Evolutionary conservation across 2,329 filamentous ascomycete species (phyloP), one percentile per base, ranked within the genome.

Genomic region (Colletotrichum caudatum): DNA sequence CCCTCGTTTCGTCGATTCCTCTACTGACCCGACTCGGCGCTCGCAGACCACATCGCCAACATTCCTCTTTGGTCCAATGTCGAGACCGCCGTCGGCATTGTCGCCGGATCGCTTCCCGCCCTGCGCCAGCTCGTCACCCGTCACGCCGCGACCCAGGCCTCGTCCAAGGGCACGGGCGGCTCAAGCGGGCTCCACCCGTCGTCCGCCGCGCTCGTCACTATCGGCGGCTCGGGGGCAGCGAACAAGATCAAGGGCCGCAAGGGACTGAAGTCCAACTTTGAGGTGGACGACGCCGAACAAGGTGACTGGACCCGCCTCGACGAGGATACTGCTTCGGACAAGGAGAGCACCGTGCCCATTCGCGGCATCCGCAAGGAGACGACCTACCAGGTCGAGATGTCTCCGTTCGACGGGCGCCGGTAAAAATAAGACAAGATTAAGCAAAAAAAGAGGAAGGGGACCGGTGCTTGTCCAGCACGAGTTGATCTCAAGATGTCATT

Each of bases 11-110:
- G 5, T 37, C 12, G 29, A 39, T 29, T 4, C 29, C n/a, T 1
- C 18, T 1, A 3, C 62, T 69, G 29, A 69, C 8, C 35, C 29
- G 1, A 14, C 16, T 41, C 44, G 3, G 7, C 5, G 11, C 11
- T n/a, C 37, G n/a, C 48, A 77, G 77, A 71, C 60, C 75, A 76
- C 48, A 69, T 75, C 46, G 73, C 54, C 41, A 73, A 70, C 23
- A 66, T 74, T 11, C 53, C 70, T 7, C 74, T 75, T 23, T 75
- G 72, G 58, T 75, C 74, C 39, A 74, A 74, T 26, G 51, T 75
- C 56, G 74, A 75, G 59, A 75, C 74, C 9, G 74, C 69, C 51
- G 61, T 75, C 16, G 74, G 74, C 20, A 62, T 72, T 12, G 62
- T 75, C 54, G 74, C 74, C 54, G 72, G 66, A 18, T 75, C 74